A percentile compares a stretch with the other conserved stretches of the same genome.
Evolutionary conservation across 2,329 filamentous ascomycete species (phyloP).

Genomic region (Chaetothyriales sp.): DNA sequence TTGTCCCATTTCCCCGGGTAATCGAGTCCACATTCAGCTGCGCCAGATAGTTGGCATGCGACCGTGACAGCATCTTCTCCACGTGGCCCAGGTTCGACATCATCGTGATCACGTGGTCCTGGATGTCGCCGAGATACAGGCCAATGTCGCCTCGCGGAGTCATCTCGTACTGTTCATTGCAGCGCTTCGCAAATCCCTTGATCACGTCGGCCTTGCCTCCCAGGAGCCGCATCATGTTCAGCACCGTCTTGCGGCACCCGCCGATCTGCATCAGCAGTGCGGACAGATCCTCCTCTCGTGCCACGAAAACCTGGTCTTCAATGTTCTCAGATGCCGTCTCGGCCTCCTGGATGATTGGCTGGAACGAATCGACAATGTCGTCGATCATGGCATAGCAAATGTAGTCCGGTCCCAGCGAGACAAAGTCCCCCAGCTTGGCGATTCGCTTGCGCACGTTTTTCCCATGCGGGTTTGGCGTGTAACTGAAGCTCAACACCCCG

Average conservation of each 20-base stretch:
- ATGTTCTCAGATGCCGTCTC: slow-evolving; percentile 83
- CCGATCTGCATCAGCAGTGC: slow-evolving; percentile 78
- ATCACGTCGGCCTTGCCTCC: slow-evolving; percentile 99
- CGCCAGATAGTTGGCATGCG: slow-evolving; percentile 90
- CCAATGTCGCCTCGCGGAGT: slow-evolving; percentile 94
- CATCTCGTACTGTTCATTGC: slow-evolving; percentile 92
- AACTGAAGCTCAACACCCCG: slow-evolving; percentile 88
- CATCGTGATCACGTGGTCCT: slow-evolving; percentile 99
- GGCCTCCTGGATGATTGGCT: slow-evolving; percentile 71
- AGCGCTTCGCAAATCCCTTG: slow-evolving; percentile 95
- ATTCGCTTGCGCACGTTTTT: slow-evolving; percentile 83
- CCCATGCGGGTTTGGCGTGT: slow-evolving; percentile 72
- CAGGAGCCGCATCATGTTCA: slow-evolving; percentile 80
- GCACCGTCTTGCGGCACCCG: slow-evolving; percentile 81
- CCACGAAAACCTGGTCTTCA: slow-evolving; percentile 88
- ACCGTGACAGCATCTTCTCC: slow-evolving; percentile 89
- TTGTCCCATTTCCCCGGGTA: slow-evolving; percentile 71
- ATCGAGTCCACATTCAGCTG: slow-evolving; percentile 88
- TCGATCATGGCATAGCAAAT: slow-evolving; percentile 98
- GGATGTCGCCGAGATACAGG: slow-evolving; percentile 90
- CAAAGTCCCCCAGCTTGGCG: slow-evolving; percentile 81
- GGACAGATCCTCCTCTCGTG: slow-evolving; percentile 77
- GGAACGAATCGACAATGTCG: slow-evolving; percentile 93
- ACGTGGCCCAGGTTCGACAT: slow-evolving; percentile 92
- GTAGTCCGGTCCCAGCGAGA: slow-evolving; percentile 91